Evolutionary conservation across 1,284 basidiomycete species (phyloP), one percentile per base, ranked within the genome.

Genomic region (Agroathelia rolfsii): DNA sequence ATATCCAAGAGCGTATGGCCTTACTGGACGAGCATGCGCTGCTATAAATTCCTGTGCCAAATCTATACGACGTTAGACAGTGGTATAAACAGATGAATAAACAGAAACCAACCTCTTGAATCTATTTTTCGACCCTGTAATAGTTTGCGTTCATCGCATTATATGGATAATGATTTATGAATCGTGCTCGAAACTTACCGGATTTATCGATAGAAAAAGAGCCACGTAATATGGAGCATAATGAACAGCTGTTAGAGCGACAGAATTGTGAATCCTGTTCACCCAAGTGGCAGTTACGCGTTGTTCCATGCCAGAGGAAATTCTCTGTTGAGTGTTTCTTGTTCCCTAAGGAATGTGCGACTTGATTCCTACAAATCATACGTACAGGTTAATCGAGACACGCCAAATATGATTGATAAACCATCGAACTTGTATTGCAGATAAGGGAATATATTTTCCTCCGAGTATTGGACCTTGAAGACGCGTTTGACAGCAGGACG

Each of bases 241-340:
- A 46, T 35, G 52, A 59, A 32, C 73, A 76, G 35, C 59, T 53
- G 7, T 60, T 43, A n/a, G 64, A 50, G 27, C 43, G 40, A 40
- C 73, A 76, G n/a, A 68, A 53, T 17, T 61, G 48, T 16, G 62
- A 49, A 28, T 62, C 58, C 16, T 62, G 61, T 36, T 76, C 72
- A 14, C 61, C 74, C n/a, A 76, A 38, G 3, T 59, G 45, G 43
- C 73, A 76, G 7, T 52, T 56, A 28, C 72, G 62, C 29, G 60
- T 66, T 11, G 72, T 77, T 18, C 73, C 75, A 47, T 77, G 75
- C 45, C 76, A 76, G 26, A 76, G 58, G 7, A 75, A 50, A 34
- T 63, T 62, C 47, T 76, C 72, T 37, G 68, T 68, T 14, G 53
- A 60, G 41, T 53, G 39, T 46, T 57, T 45, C 34, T 47, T 30